phyloP scores from a whole-genome alignment of 495 filamentous ascomycete genomes.

The Pseudevernia furfuracea region DNA sequence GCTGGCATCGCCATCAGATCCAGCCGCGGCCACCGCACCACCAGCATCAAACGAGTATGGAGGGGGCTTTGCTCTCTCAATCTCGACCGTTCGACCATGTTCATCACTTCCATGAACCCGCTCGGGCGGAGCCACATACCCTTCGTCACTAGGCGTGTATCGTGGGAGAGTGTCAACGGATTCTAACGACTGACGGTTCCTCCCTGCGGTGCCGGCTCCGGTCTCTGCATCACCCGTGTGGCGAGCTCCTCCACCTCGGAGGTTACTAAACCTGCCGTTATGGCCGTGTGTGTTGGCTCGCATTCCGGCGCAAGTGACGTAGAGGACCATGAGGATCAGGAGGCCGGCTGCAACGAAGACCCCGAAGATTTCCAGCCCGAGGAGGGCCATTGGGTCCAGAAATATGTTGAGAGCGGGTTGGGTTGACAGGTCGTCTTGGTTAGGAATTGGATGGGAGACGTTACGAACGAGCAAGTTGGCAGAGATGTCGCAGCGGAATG shows the following conservation, averaged over 20 bases:
- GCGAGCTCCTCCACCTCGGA: background rate
- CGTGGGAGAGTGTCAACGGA: background rate
- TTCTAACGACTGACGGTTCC: background rate
- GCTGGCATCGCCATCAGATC: background rate
- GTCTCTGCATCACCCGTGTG: background rate
- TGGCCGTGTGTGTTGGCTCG: background rate
- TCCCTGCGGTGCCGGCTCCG: background rate
- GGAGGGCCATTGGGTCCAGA: background rate
- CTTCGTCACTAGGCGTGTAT: background rate
- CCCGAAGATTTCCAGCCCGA: background rate
- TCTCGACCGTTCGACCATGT: background rate
- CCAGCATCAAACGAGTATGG: background rate
- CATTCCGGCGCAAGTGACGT: background rate
- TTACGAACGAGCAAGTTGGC: no score
- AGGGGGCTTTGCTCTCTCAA: background rate
- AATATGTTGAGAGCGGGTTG: no score
- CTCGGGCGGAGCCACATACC: background rate
- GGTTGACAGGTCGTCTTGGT: no score
- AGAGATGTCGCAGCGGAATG: no score
- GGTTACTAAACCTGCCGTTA: background rate
- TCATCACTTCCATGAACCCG: background rate
- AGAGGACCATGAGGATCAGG: background rate
- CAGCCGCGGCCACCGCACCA: background rate
- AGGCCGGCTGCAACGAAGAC: background rate
- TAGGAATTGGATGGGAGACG: no score